Evolutionary conservation across 1,284 basidiomycete genomes (phyloP).

Genomic region (Mrakiaceae sp.): DNA sequence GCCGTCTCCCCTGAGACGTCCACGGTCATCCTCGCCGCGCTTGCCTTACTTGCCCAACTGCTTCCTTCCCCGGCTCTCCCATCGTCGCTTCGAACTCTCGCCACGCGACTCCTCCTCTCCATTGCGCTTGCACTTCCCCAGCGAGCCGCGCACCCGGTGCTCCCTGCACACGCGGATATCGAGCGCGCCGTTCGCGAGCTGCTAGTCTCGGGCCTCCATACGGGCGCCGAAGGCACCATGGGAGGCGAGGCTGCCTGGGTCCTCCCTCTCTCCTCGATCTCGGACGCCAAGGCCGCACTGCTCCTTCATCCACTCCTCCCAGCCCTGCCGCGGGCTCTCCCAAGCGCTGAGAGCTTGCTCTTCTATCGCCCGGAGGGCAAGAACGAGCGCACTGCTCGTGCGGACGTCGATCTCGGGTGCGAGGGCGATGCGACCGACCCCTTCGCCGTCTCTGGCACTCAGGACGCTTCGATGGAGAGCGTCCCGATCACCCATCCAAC

Average conservation of each 20-base stretch:
- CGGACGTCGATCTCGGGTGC: slow-evolving; percentile 3
- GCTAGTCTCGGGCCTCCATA: not conserved
- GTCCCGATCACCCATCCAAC: no score
- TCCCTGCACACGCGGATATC: not conserved
- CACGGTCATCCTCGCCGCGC: not conserved
- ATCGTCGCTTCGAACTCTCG: not conserved
- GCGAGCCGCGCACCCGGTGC: not conserved
- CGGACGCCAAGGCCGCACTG: not conserved
- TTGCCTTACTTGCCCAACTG: not conserved
- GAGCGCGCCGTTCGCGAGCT: not conserved
- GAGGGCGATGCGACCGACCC: not conserved
- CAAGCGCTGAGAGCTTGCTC: not conserved
- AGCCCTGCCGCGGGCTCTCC: slow-evolving; percentile 6
- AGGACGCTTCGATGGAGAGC: no score
- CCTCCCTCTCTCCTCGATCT: not conserved
- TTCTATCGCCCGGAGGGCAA: slow-evolving; percentile 10
- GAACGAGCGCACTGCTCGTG: slow-evolving; percentile 3
- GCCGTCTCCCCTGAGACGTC: not conserved
- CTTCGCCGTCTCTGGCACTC: no score
- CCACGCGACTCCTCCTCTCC: slow-evolving; percentile 5
- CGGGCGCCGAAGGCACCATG: slow-evolving; percentile 1
- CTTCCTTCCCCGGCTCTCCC: slow-evolving; percentile 8
- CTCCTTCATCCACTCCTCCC: slow-evolving; percentile 15
- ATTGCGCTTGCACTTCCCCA: not conserved
- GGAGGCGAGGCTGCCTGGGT: not conserved